These are phyloP conservation scores for Aspergillus neotritici DNA, from an alignment of 2,329 filamentous ascomycete genomes.

Conservation along the genomic window DNA sequence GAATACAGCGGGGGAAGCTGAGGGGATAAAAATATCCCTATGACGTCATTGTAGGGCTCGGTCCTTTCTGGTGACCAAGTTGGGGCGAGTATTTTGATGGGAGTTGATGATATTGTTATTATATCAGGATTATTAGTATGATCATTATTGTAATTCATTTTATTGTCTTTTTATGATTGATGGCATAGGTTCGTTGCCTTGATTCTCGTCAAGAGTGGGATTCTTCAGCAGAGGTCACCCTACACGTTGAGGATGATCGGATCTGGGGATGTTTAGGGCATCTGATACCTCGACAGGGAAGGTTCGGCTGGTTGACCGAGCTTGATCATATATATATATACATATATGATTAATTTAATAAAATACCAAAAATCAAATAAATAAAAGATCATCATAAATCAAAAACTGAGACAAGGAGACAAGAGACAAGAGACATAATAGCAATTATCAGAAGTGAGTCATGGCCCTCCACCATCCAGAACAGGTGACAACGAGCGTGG, in stretches of 20 bases:
- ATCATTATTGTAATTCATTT: too few species aligned
- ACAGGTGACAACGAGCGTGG: slow-evolving; percentile 23
- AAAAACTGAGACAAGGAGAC: too few species aligned
- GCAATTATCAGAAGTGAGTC: slow-evolving; percentile 16
- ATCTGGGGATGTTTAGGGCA: slow-evolving; percentile 16
- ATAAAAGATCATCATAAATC: slow-evolving; percentile 2
- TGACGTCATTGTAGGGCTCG: slow-evolving; percentile 11
- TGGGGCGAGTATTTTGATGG: too few species aligned
- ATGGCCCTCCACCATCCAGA: slow-evolving; percentile 15
- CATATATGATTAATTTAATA: neutral
- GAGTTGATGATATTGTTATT: too few species aligned
- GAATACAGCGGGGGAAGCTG: too few species aligned
- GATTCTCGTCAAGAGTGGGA: neutral
- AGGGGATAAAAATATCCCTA: neutral
- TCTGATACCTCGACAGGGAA: slow-evolving; percentile 14
- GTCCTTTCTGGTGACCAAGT: too few species aligned
- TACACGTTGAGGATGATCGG: slow-evolving; percentile 4
- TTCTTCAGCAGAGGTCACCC: slow-evolving; percentile 13
- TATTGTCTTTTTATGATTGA: too few species aligned
- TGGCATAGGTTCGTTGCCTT: too few species aligned
- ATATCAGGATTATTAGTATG: too few species aligned
- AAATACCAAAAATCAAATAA: neutral
- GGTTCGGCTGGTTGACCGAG: neutral
- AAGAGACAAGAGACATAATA: too few species aligned
- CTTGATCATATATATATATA: neutral